Evolutionary conservation across 2,329 filamentous ascomycete species (phyloP).

Genomic region (Penicillium occitanis): DNA sequence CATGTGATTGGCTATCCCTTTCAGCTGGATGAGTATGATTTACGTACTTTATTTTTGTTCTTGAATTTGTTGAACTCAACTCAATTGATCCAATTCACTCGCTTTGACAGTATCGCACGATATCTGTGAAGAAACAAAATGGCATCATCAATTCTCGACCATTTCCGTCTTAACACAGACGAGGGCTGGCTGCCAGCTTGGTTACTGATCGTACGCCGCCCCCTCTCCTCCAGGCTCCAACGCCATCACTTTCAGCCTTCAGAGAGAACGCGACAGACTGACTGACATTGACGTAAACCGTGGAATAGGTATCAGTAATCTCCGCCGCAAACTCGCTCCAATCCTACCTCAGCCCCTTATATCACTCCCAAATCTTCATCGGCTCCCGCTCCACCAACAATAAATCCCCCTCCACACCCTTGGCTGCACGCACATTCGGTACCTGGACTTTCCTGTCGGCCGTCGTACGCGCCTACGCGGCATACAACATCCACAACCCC

Average conservation of each 20-base stretch:
- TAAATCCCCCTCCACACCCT: conserved; percentile 62
- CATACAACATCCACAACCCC: conserved; percentile 73
- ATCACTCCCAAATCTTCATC: conserved; percentile 79
- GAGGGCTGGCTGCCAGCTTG: conserved; percentile 18
- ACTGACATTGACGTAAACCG: neutral
- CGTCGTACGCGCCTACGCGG: conserved; percentile 76
- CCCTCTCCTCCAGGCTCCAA: neutral
- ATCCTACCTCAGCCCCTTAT: conserved; percentile 75
- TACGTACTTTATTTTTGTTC: neutral
- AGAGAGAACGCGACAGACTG: neutral
- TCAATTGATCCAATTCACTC: neutral
- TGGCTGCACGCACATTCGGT: conserved; percentile 77
- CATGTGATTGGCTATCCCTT: conserved; percentile 13
- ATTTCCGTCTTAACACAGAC: conserved; percentile 10
- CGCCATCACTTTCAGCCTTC: neutral
- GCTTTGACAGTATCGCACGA: neutral
- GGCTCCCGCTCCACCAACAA: conserved; percentile 55
- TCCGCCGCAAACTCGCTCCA: conserved; percentile 84
- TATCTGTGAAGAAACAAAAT: neutral
- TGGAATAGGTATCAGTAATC: conserved; percentile 70
- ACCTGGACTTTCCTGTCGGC: conserved; percentile 82
- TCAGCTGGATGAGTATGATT: neutral
- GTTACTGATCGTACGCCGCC: conserved; percentile 18
- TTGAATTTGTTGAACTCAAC: neutral
- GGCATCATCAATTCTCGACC: neutral